Evolutionary conservation across 148 eudicot species (phyloP).

Genomic region (Persicaria tinctoria): DNA sequence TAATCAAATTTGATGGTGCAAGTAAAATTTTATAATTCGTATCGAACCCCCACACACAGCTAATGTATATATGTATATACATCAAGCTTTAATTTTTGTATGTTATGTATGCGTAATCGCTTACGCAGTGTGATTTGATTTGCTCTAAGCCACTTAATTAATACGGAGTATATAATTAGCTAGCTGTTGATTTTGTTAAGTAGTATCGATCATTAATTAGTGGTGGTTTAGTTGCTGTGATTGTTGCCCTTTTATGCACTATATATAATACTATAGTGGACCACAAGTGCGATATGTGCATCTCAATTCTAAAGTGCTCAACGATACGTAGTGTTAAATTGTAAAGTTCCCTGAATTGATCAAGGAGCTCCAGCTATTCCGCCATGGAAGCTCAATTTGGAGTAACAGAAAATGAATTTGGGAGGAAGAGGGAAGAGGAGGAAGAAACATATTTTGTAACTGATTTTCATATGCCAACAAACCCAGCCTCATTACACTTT

Average conservation of each 20-base stretch:
- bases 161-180: neutral
- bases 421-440: no score
- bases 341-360: no score
- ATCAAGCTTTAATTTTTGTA: neutral
- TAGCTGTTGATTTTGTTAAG: neutral
- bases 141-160: neutral
- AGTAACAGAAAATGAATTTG: no score
- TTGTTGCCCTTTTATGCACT: neutral
- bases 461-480: no score
- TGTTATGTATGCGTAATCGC: neutral
- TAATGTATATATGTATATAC: neutral
- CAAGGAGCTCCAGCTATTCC: no score
- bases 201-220: neutral
- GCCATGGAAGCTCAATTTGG: no score
- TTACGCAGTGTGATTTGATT: constrained; percentile 6
- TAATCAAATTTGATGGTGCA: neutral
- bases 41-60: neutral
- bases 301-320: neutral
- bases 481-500: no score
- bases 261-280: neutral
- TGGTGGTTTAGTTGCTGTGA: neutral
- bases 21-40: neutral
- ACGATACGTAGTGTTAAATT: neutral
- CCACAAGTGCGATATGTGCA: constrained; percentile 11
- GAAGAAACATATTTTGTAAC: no score